These are phyloP conservation scores for Rubia balearica DNA, from an alignment of 305 asterid species.

Conservation along the genomic window DNA sequence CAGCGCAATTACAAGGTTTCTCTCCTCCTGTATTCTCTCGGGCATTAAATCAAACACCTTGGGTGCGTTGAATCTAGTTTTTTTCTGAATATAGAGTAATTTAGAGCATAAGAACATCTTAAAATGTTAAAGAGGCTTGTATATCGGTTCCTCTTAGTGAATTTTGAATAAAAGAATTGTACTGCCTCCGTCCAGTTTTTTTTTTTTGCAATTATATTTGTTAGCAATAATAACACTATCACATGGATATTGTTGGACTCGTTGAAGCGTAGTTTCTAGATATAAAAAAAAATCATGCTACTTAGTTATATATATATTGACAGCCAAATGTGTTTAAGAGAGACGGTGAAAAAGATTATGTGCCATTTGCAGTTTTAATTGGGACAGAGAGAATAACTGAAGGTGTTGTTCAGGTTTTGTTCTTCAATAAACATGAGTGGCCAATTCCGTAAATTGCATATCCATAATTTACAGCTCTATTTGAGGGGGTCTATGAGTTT, in stretches of 20 bases:
- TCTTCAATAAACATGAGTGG: background rate
- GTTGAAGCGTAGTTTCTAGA: too few relatives aligned
- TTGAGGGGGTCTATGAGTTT: background rate
- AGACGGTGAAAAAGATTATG: too few relatives aligned
- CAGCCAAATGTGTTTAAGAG: too few relatives aligned
- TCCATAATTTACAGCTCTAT: background rate
- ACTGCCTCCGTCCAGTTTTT: too few relatives aligned
- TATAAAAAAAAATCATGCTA: too few relatives aligned
- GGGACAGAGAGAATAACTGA: background rate
- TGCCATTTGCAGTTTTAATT: too few relatives aligned
- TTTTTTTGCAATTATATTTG: too few relatives aligned
- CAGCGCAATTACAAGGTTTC: slow-evolving; percentile 84
- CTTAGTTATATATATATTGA: too few relatives aligned
- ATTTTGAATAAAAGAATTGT: background rate
- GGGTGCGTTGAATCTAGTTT: background rate
- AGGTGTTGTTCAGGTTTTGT: background rate
- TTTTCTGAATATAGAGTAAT: background rate
- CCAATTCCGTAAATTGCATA: background rate
- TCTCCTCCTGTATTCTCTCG: background rate
- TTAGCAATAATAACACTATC: too few relatives aligned
- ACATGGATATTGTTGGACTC: too few relatives aligned
- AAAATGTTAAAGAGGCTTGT: too few relatives aligned
- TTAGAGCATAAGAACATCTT: background rate
- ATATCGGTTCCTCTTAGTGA: background rate
- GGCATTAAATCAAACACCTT: background rate